Evolutionary conservation across 306 rosid genomes (phyloP).

Genomic region (Mimosa bimucronata): DNA sequence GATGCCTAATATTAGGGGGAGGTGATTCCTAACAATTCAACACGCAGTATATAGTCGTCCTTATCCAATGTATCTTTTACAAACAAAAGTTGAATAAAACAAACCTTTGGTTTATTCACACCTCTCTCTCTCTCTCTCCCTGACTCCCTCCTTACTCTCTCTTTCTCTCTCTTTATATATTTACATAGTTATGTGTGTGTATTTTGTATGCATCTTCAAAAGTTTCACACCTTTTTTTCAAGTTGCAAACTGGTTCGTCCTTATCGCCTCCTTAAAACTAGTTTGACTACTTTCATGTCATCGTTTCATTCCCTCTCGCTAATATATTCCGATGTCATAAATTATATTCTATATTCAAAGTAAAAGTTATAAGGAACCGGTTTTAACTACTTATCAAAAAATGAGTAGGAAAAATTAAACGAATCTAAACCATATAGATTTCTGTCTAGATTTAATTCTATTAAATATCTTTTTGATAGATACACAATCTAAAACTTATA

Average conservation of each 20-base stretch:
- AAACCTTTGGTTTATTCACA: not conserved
- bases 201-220: not conserved
- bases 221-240: not conserved
- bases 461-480: too few species aligned
- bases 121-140: not conserved
- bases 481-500: too few species aligned
- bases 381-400: too few species aligned
- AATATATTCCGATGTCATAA: not conserved
- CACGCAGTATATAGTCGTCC: not conserved
- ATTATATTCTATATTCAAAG: not conserved
- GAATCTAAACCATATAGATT: too few species aligned
- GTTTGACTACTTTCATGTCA: not conserved
- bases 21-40: not conserved
- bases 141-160: too few species aligned
- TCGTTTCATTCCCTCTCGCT: not conserved
- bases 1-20: not conserved
- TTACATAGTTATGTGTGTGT: too few species aligned
- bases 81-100: not conserved
- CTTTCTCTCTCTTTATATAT: not conserved
- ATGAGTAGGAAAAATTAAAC: too few species aligned
- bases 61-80: not conserved
- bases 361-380: too few species aligned
- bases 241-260: not conserved
- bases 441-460: too few species aligned
- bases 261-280: not conserved